Percentiles rank a stretch among this genome's conserved stretches.
Evolutionary conservation across 1,284 basidiomycete species (phyloP).

Genomic region (Phellopilus nigrolimitatus): DNA sequence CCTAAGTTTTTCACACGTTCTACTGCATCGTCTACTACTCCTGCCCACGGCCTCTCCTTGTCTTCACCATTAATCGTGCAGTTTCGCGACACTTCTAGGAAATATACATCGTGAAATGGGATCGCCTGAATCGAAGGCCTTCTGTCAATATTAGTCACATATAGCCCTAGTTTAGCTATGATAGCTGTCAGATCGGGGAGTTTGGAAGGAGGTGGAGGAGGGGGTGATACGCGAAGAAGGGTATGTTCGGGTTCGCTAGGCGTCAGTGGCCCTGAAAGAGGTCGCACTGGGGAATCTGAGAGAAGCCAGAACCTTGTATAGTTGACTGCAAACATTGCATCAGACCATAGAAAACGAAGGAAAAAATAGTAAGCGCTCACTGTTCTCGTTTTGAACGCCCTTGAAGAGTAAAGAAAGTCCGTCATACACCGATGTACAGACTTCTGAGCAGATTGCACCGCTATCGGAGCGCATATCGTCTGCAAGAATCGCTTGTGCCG

Average conservation of each 20-base stretch:
- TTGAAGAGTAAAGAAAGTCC: constrained; percentile 52
- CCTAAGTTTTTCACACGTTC: not conserved
- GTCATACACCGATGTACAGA: constrained; percentile 53
- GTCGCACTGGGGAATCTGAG: constrained; percentile 31
- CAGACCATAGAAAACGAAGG: not conserved
- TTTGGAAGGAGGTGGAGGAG: constrained; percentile 5
- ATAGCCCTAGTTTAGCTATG: constrained; percentile 26
- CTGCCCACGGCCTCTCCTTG: constrained; percentile 1
- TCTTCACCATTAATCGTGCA: not conserved
- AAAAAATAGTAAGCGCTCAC: constrained; percentile 35
- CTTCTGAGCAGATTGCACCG: constrained; percentile 69
- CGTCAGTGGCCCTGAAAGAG: constrained; percentile 23
- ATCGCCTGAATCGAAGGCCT: constrained; percentile 44
- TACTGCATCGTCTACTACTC: constrained; percentile 4
- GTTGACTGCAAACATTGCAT: constrained; percentile 41
- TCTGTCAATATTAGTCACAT: constrained; percentile 52
- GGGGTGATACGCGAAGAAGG: not conserved
- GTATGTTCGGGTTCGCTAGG: not conserved
- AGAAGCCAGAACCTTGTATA: constrained; percentile 61
- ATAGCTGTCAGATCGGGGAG: constrained; percentile 3
- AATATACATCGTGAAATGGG: constrained; percentile 60
- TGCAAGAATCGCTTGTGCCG: constrained; percentile 48
- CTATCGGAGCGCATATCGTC: constrained; percentile 31
- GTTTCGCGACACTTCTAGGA: constrained; percentile 41
- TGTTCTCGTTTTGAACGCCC: constrained; percentile 57